Base-by-base conservation (phyloP, 2,329 filamentous ascomycete genomes). In the Fonsecaea erecta region DNA sequence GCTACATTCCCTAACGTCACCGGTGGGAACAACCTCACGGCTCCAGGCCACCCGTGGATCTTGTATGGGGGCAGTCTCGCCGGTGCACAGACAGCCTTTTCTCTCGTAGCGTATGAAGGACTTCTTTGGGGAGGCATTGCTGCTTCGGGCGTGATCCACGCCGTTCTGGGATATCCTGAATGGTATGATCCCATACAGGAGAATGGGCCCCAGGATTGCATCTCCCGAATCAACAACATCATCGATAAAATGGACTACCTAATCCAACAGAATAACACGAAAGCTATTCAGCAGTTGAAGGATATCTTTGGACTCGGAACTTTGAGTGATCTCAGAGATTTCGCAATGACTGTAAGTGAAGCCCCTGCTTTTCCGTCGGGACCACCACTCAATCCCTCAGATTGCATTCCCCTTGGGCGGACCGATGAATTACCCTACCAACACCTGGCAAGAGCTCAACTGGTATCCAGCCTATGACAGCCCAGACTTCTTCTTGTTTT, bases 371-470 rank as follows among this genome's bases (percentile, higher is more conserved):
- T n/a, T 14, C 21, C 34, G n/a, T n/a, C 14, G 16, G 16, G 37
- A 53, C 24, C 3, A 8, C 75, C 21, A 18, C 21, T 26, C 48
- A 28, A 58, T 4, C 16, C 14, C 18, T 35, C 2, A 72, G 0
- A 84, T 84, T 63, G 81, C 79, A 0, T 80, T 79, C 43, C 82
- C 82, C 3, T 67, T 82, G 12, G 79, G 79, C n/a, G 79, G 77
- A 0, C 79, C 79, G n/a, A 77, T 83, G 62, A 78, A 78, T 65
- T 85, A 85, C 68, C 79, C 80, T 0, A 82, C 79, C 0, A 76
- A 75, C 26, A 85, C 83, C 3, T 85, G 83, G 83, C 83, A 85
- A 74, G 83, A 85, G 69, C 73, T 85, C 9, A 83, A 81, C 63
- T 85, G 83, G 83, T 72, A 75, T 35, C 73, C 75, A 7, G 75